Evolutionary conservation across 2,329 filamentous ascomycete species (phyloP), one percentile per base, ranked within the genome.

Genomic region (Thermochaetoides dissita): DNA sequence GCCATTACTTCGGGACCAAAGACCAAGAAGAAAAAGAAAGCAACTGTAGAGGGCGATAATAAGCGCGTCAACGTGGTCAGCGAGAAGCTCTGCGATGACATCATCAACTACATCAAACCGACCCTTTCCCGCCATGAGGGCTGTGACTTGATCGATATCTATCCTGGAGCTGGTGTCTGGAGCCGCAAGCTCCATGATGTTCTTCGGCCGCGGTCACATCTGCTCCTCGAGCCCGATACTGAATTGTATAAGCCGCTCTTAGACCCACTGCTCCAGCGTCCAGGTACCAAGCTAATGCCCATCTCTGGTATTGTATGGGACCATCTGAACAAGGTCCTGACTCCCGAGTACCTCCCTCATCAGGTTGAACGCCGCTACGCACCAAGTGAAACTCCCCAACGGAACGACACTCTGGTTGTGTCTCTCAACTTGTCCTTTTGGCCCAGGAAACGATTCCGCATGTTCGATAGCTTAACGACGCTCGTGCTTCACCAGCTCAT

Each of bases 101-200:
- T 83, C 10, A 53, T 94, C 37, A 57, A 74, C 6, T 84, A 84
- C 46, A 63, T 93, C n/a, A 75, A 72, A 2, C 71, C 73, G 1
- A 77, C 76, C 3, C 69, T 96, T 11, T 64, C 75, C 31, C 72
- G 76, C 36, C 80, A 91, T 59, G 65, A 68, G 39, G 84, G 84
- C 41, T 87, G 88, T 61, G 87, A 94, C 53, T 71, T 96, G 36
- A 66, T 98, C 53, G 89, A 96, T 56, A 66, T 94, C 43, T 85
- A 88, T 58, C 89, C 89, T 0, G 87, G 87, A 10, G 65, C 65
- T 1, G 85, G 87, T 7, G 41, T 94, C 2, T 91, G 82, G 76
- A 94, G 88, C 31, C 66, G 67, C 29, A 84, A 81, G 53, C 66
- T 96, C 1, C 78, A 94, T 56, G 69, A 84, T 0, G 64, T 72